Evolutionary conservation across 805 yeast genomes (phyloP), one percentile per base, ranked within the genome.

Genomic region (Diddensiella santjacobensis): DNA sequence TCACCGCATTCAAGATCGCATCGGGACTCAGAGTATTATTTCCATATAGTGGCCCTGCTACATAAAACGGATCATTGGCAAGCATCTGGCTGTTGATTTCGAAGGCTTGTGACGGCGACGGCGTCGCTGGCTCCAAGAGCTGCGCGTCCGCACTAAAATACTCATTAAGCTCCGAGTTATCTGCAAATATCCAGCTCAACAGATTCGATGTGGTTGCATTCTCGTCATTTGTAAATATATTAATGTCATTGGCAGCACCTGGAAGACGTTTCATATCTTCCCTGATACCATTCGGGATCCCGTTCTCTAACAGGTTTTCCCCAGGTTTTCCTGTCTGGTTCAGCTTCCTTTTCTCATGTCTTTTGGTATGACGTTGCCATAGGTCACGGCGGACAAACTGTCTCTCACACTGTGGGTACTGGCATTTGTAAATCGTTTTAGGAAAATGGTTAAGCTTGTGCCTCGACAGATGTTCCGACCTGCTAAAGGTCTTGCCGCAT

Each of bases 301-400:
- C 15, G 18, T 26, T 26, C 10, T n/a, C 38, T 35, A 17, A 15
- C 18, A 8, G 10, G 8, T 13, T 35, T 17, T n/a, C 20, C 8
- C 17, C 6, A 10, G 38, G 8, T 17, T 17, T 17, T 3, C 17
- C n/a, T 13, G 6, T 24, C 35, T 4, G 20, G 18, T 8, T 41
- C 44, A 41, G 44, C 23, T 15, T 19, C 40, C 35, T 24, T 18
- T 31, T 42, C 50, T 20, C 31, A 31, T 50, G 66, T 46, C 62
- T 62, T 13, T 60, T 54, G 17, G 64, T 53, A 48, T 64, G 68
- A 22, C 68, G 51, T 33, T 57, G 60, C 40, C 63, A 53, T 42
- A 64, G 64, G 45, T 64, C 68, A 4, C 63, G 52, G 10, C 68
- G 57, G 47, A 60, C 60, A 50, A 64, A 64, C 39, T 56, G 55